Conservation (phyloP, 345 rosid genomes). For the Bruguiera parviflora region DNA sequence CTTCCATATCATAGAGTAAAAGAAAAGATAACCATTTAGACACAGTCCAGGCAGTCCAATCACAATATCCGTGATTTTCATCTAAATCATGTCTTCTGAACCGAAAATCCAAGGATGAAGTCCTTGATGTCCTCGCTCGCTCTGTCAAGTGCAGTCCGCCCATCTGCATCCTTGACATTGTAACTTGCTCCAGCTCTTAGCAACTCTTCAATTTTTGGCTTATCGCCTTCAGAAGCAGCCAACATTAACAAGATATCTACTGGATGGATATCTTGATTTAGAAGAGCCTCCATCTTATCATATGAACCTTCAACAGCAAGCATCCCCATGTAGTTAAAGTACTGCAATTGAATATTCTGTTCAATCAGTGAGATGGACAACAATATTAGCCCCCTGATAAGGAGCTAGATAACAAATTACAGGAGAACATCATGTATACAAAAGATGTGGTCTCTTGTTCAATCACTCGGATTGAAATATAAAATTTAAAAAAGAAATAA, state of each 20-base stretch:
- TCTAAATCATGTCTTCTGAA: constrained; percentile 55
- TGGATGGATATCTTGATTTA: constrained; percentile 70
- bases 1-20: too few relatives aligned
- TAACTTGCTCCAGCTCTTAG: constrained; percentile 73
- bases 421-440: too few relatives aligned
- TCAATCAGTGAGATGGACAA: not conserved
- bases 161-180: constrained; percentile 63
- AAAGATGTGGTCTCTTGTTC: too few relatives aligned
- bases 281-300: constrained; percentile 86
- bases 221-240: constrained; percentile 87
- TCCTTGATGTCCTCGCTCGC: constrained; percentile 58
- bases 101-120: constrained; percentile 53
- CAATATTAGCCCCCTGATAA: not conserved
- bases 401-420: too few relatives aligned
- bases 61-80: not conserved
- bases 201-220: constrained; percentile 83
- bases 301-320: constrained; percentile 89
- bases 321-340: constrained; percentile 97
- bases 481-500: too few relatives aligned
- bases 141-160: constrained; percentile 71
- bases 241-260: constrained; percentile 73
- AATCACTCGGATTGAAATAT: too few relatives aligned
- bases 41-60: not conserved
- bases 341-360: constrained; percentile 41
- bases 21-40: too few relatives aligned